Percentiles rank a stretch among this genome's conserved stretches.
Conservation (phyloP, 2,329 filamentous ascomycete species). For the Rutstroemia sydowiana region DNA sequence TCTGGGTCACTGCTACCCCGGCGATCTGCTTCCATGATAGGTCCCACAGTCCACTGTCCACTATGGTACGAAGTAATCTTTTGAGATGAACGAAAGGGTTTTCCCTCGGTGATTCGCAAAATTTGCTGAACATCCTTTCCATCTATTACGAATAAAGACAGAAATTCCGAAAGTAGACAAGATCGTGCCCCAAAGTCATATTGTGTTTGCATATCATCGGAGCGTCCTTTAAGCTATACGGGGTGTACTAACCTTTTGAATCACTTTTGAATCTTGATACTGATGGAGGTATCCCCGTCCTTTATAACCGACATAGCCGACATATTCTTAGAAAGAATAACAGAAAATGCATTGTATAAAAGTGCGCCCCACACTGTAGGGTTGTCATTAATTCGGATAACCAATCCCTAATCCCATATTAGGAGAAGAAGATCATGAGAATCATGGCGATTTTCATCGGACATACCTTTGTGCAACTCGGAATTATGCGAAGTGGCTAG, state of each 20-base stretch:
- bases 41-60: neutral
- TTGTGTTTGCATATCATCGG: neutral
- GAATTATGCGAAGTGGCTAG: neutral
- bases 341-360: too few species aligned
- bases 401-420: too few species aligned
- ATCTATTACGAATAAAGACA: neutral
- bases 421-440: too few species aligned
- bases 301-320: too few species aligned
- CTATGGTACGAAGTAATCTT: neutral
- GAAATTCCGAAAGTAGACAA: neutral
- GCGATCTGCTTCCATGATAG: neutral
- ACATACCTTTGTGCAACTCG: neutral
- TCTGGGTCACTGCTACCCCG: conserved; percentile 1
- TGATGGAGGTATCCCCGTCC: too few species aligned
- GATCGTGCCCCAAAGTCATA: neutral
- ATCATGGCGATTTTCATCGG: neutral
- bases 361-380: too few species aligned
- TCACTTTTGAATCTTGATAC: too few species aligned
- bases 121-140: neutral
- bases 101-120: neutral
- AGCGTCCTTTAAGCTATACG: neutral
- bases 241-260: neutral
- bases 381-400: too few species aligned
- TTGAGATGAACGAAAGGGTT: too few species aligned
- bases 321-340: too few species aligned